Evolutionary conservation across 106 monocot species (phyloP), one percentile per base, ranked within the genome.

Genomic region (Dendrobium officinale): DNA sequence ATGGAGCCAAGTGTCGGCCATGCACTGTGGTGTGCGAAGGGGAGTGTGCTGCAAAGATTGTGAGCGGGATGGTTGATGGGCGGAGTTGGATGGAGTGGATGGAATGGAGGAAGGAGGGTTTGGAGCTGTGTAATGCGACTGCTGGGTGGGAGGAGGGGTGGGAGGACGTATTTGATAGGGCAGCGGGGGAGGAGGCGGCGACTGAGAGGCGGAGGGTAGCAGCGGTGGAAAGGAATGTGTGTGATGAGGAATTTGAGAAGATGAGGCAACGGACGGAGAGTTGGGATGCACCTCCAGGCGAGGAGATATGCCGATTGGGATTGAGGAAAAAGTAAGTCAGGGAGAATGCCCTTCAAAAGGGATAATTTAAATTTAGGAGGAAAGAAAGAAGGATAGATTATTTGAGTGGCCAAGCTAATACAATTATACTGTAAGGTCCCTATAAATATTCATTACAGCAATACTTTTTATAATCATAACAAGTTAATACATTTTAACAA

Each of bases 1-100:
- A 91, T 77, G 98, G 98, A 0, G 91, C 88, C 61, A 98, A 98
- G 87, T 98, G 98, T 77, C 82, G 98, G 74, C 98, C 94, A 40
- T 95, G 98, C 85, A 37, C 11, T 26, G 41, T 88, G 42, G 80
- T 64, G 42, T 98, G 98, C 80, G 67, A 0, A 19, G 93, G 86
- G 20, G n/a, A 42, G 20, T 93, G 96, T 77, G 83, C 59, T 7
- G 81, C 17, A 48, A 64, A 72, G 6, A 55, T 78, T 4, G 81
- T 49, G 45, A 11, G 1, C 3, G 8, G 26, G 0, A 18, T 87
- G 77, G 74, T 82, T 13, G 4, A 54, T 5, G 72, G 41, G 10
- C 92, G 90, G 90, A 84, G 93, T 81, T 91, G 93, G 96, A 87
- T 87, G 17, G 92, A 91, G 81, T 89, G 85, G 84, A 81, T 81